Evolutionary conservation across 345 rosid species (phyloP).

Genomic region (Nephelium lappaceum): DNA sequence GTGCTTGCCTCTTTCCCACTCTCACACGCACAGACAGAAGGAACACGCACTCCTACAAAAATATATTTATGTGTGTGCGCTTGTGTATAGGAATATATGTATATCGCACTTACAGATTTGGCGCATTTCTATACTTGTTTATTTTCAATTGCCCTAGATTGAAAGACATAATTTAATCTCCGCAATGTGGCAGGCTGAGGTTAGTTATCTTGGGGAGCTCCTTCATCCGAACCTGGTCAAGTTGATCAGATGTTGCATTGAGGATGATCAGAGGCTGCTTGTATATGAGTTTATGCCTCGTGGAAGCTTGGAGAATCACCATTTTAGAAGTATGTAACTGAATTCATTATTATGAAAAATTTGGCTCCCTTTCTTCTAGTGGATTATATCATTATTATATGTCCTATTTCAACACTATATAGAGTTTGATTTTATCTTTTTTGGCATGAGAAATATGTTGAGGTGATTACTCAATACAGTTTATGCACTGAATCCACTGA

Average conservation of each 20-base stretch:
- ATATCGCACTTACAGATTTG: not conserved
- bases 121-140: not conserved
- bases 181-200: constrained; percentile 49
- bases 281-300: constrained; percentile 67
- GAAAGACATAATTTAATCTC: not conserved
- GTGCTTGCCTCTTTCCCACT: too few relatives aligned
- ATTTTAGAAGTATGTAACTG: constrained; percentile 50
- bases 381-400: not conserved
- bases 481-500: not conserved
- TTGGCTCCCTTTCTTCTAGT: constrained; percentile 17
- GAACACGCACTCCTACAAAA: too few relatives aligned
- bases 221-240: constrained; percentile 61
- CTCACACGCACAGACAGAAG: too few relatives aligned
- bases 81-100: not conserved
- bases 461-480: not conserved
- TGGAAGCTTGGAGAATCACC: constrained; percentile 72
- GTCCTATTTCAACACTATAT: not conserved
- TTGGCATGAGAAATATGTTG: not conserved
- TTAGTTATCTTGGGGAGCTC: constrained; percentile 57
- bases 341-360: constrained; percentile 4
- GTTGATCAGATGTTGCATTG: constrained; percentile 60
- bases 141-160: not conserved
- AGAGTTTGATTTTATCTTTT: not conserved
- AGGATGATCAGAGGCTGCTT: constrained; percentile 62
- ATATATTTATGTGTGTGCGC: not conserved